Base-by-base conservation (phyloP, 306 rosid genomes). In the Crotalaria pallida region DNA sequence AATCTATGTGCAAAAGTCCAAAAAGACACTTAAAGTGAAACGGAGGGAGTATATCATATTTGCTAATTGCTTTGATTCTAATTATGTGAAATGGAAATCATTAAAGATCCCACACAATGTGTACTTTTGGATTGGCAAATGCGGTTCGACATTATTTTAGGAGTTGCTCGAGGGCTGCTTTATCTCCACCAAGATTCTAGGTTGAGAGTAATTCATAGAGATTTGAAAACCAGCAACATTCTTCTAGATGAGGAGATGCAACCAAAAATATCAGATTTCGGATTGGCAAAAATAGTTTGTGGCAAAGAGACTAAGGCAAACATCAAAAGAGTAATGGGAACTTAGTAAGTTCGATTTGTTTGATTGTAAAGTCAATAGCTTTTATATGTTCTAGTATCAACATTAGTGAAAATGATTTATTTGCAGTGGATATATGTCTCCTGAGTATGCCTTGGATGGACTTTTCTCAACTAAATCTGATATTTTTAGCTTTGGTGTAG, bases 401-500 rank as follows among this genome's bases (percentile, higher is more conserved):
- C 47, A 23, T 45, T 36, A 47, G 6, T 15, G 48, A 41, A 3
- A 31, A 1, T 41, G 48, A 41, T 45, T 5, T n/a, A 8, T 47
- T 47, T 47, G 41, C 67, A 78, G 84, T 3, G 80, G 82, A 6
- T 84, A 84, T 23, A 84, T 81, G 77, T 67, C 84, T 24, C 84
- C 80, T 0, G 78, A 81, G 12, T 78, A 78, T 0, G 80, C 80
- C 10, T 21, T 75, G 13, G 69, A 78, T 0, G 85, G 83, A 36
- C 9, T 47, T 24, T 84, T 84, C 73, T 84, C 85, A 1, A 58
- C 75, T 11, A 84, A 84, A 44, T 80, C 77, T 3, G 85, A 81
- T 11, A 79, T 78, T 3, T 81, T 71, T 36, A 81, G 88, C 45
- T 84, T 81, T 15, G 88, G 88, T 1, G 77, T 81, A 7, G 81